Percentiles rank a stretch among this genome's conserved stretches.
phyloP scores from a whole-genome alignment of 495 filamentous ascomycete species.

The Xanthoparmelia taractica region DNA sequence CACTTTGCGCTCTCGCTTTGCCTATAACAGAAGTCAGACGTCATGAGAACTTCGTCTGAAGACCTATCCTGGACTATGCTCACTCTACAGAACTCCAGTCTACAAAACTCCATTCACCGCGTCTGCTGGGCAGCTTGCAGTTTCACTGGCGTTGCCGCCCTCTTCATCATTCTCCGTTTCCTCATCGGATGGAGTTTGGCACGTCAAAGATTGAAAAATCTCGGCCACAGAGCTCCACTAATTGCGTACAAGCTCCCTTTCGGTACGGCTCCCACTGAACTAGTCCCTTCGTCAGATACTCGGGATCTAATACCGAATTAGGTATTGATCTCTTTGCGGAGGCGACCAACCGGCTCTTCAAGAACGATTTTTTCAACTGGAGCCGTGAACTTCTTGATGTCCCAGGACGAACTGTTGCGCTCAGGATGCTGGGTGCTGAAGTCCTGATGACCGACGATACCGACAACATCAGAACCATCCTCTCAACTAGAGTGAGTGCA shows the following conservation, averaged over 20 bases:
- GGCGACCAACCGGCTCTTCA: slow-evolving; percentile 7
- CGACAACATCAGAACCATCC: background rate
- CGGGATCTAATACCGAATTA: background rate
- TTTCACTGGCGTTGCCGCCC: background rate
- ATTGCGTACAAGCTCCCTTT: no score
- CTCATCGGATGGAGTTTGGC: no score
- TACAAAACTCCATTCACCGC: background rate
- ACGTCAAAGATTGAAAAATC: no score
- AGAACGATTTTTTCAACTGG: slow-evolving; percentile 1
- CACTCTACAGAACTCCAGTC: background rate
- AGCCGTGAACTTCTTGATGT: no score
- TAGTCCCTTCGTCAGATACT: no score
- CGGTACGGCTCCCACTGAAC: no score
- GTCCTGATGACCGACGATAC: background rate
- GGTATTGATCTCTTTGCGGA: slow-evolving; percentile 14
- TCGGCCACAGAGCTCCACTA: no score
- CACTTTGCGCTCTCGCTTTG: no score
- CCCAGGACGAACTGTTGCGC: no score
- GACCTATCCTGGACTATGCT: background rate
- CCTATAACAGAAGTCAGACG: background rate
- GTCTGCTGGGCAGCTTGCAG: background rate
- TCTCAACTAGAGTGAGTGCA: background rate
- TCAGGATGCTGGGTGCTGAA: no score
- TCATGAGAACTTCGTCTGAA: background rate
- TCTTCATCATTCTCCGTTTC: background rate